Evolutionary conservation across 108 stramenopile species (phyloP), one percentile per base, ranked within the genome.

Genomic region (Epipyxis sp.): DNA sequence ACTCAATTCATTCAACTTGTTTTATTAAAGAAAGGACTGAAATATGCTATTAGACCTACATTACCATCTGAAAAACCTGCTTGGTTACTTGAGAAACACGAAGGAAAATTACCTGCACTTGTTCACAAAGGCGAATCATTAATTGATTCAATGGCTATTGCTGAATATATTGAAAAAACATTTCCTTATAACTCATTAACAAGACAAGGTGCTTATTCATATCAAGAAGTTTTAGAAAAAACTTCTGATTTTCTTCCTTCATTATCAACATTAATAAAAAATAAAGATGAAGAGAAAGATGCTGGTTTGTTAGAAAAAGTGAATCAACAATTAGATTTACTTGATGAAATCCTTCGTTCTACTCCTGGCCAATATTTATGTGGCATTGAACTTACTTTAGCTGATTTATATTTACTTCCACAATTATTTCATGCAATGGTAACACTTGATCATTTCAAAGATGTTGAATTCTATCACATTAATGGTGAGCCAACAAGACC

Each of bases 221-320:
- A 65, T 65, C 61, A 65, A 65, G 61, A 65, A 32, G 34, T 65
- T 37, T 65, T 65, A 32, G 61, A 65, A 25, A 65, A 65, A 32
- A 65, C 61, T 10, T 3, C 27, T 37, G 35, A 25, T 29, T 65
- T 65, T 25, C 34, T 65, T 32, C 61, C 61, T 37, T 16, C 61
- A 10, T 32, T 65, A 32, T 35, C 61, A 10, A 37, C 3, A 16
- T 65, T 65, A 6, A 37, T 65, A 3, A 65, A 65, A 32, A 65
- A 65, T 32, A 65, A 65, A 25, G 61, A 65, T 37, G 61, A 3
- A 13, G 3, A 16, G 13, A 65, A 65, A 25, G 61, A 65, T 37
- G 61, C 3, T 16, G 27, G 10, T 10, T 37, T 65, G 35, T 6
- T 32, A 25, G 61, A 3, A 13, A 13, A 13, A 25, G 27, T 65